Base-by-base conservation (phyloP, 2,329 filamentous ascomycete genomes). In the Nemania bipapillata region DNA sequence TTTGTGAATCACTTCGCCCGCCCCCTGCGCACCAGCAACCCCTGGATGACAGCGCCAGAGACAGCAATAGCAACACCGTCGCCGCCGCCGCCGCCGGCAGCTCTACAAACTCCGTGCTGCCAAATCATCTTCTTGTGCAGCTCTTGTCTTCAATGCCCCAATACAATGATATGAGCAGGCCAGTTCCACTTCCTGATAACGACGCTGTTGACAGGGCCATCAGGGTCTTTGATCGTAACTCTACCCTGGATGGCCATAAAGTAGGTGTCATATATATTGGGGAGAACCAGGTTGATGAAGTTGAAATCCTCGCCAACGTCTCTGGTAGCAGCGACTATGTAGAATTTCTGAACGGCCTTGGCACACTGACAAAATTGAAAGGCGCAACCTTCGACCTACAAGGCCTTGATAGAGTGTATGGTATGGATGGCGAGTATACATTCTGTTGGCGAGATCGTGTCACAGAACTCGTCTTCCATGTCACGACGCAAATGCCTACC, bases 401-500 rank as follows among this genome's bases (percentile, higher is more conserved):
- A 76, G 96, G 96, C 3, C 83, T 99, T 28, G 94, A 98, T 78
- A 89, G 90, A 32, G 86, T 89, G 69, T 87, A 90, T 73, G 90
- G 95, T 75, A 85, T 86, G 1, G 96, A 99, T 79, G 96, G 96
- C 35, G 88, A 94, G 75, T 93, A 92, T 79, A 93, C 94, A 0
- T 94, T 95, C 77, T 95, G 93, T 76, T 99, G 96, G 94, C 92
- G 94, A 69, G 96, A 98, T 78, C 88, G 94, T 50, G 93, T 97
- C 65, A 96, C 94, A 4, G 96, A 98, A 79, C 92, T 99, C 52
- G 91, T 98, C 32, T 99, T 96, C 80, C 96, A 98, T 78, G 91
- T 98, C 63, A 93, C 92, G 4, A 99, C 95, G 3, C 94, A 98
- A 86, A 99, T 99, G 96, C 96, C 96, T 0, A 97, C 93, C 9